Conservation (phyloP, 495 filamentous ascomycete genomes). For the Astrothelium subdiscretum region DNA sequence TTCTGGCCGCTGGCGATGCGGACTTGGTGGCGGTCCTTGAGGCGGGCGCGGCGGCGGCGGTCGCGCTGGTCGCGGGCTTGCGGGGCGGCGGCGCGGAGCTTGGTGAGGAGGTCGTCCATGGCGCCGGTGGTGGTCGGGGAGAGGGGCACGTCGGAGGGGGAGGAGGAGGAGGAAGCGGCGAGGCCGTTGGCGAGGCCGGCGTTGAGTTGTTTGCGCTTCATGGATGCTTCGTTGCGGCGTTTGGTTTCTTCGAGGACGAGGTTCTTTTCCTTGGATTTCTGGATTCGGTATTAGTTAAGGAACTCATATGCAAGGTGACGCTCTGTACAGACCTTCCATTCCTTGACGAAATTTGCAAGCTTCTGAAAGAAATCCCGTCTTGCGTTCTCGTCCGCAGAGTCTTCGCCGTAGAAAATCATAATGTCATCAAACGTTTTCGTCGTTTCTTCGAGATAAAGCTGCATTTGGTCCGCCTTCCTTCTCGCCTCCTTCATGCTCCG, state of each 20-base stretch:
- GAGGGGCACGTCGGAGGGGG: conserved; percentile 33
- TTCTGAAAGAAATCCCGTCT: conserved; percentile 93
- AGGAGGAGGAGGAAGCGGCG: conserved; percentile 30
- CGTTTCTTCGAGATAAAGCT: conserved; percentile 91
- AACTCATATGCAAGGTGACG: too few relatives aligned
- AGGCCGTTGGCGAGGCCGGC: conserved; percentile 44
- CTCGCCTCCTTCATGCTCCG: conserved; percentile 92
- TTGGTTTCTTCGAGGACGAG: conserved; percentile 67
- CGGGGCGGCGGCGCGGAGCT: conserved; percentile 84
- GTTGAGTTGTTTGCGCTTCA: conserved; percentile 64
- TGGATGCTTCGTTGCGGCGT: conserved; percentile 72
- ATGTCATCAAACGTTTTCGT: conserved; percentile 83
- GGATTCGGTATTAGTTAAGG: neutral
- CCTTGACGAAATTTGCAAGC: conserved; percentile 77
- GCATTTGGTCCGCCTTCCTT: conserved; percentile 91
- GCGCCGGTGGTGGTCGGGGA: conserved; percentile 76
- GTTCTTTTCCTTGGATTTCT: conserved; percentile 92
- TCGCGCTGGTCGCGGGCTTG: conserved; percentile 80
- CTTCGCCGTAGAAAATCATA: conserved; percentile 94
- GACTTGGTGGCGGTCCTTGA: conserved; percentile 88
- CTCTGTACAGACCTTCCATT: conserved; percentile 80
- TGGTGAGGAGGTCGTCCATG: conserved; percentile 95
- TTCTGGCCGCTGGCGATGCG: conserved; percentile 78
- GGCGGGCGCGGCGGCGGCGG: conserved; percentile 68
- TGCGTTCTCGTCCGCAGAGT: conserved; percentile 83